Conservation (phyloP, 129 eudicot species). For the Calendula officinalis region DNA sequence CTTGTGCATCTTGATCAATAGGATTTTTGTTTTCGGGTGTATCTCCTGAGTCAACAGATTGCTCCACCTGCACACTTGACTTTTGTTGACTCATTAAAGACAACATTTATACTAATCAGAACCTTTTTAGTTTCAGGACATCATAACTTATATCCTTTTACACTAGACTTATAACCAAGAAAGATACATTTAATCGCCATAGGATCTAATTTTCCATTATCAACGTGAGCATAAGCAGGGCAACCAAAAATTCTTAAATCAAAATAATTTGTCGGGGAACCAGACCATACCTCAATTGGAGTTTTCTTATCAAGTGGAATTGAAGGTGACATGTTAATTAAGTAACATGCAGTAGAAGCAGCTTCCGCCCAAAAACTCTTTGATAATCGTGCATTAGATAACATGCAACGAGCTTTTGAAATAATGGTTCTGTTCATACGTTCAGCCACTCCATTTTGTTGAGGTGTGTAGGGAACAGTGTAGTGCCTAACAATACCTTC, state of each 20-base stretch:
- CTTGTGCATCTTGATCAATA: neutral
- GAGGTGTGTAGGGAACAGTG: constrained; percentile 17
- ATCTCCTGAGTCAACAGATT: neutral
- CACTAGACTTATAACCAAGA: constrained; percentile 21
- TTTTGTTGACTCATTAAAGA: constrained; percentile 5
- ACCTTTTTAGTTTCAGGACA: constrained; percentile 7
- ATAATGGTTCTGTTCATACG: constrained; percentile 23
- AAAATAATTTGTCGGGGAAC: no score
- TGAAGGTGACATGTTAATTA: constrained; percentile 13
- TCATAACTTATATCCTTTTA: constrained; percentile 27
- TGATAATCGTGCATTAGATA: constrained; percentile 22
- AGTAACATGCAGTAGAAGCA: neutral
- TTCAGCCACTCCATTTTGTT: constrained; percentile 30
- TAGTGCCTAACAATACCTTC: constrained; percentile 22
- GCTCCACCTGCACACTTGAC: constrained; percentile 19
- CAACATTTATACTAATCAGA: constrained; percentile 4
- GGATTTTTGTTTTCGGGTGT: neutral
- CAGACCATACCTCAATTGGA: constrained; percentile 25
- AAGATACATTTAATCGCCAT: constrained; percentile 25
- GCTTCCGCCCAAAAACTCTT: constrained; percentile 14
- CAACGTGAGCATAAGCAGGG: constrained; percentile 15
- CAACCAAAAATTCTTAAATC: constrained; percentile 20
- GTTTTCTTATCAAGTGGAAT: constrained; percentile 3
- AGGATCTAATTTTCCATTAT: constrained; percentile 16
- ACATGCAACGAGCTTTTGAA: constrained; percentile 13